A percentile compares a stretch with the other conserved stretches of the same genome.
Conservation (phyloP, 2,329 filamentous ascomycete genomes). For the Chrysoporthe deuterocubensis region DNA sequence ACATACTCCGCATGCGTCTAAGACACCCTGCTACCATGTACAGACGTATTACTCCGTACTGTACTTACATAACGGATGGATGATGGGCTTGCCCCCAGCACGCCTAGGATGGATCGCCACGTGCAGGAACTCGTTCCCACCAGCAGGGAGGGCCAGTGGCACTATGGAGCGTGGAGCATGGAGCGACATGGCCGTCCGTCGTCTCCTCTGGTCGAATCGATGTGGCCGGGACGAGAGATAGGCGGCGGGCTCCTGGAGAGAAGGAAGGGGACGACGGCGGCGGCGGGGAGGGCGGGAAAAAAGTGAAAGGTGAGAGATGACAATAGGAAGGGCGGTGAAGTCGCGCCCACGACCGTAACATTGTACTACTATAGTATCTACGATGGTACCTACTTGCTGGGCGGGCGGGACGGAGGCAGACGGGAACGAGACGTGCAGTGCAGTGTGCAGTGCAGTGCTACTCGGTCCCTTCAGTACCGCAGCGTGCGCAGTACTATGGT, state of each 20-base stretch:
- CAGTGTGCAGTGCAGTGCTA: too few relatives aligned
- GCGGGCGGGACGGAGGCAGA: too few relatives aligned
- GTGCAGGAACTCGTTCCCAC: too few relatives aligned
- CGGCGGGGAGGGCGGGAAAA: too few relatives aligned
- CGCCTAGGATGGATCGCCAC: too few relatives aligned
- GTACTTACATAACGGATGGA: not conserved
- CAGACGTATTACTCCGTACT: not conserved
- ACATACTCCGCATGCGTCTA: not conserved
- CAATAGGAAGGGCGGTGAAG: conserved; percentile 22
- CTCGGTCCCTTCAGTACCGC: not conserved
- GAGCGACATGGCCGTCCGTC: not conserved
- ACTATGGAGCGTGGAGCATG: too few relatives aligned
- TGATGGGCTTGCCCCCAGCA: not conserved
- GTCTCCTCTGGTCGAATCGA: not conserved
- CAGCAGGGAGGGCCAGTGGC: too few relatives aligned
- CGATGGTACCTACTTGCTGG: too few relatives aligned
- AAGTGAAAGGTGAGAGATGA: not conserved
- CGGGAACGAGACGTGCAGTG: not conserved
- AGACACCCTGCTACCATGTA: not conserved
- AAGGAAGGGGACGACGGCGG: too few relatives aligned
- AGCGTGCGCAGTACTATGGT: not conserved
- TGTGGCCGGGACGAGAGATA: not conserved
- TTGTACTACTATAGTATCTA: too few relatives aligned
- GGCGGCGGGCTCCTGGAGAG: not conserved
- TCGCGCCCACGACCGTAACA: not conserved